These are phyloP conservation scores for Calocybe gambosa DNA, from an alignment of 1,284 basidiomycete genomes.

Conservation along the genomic window DNA sequence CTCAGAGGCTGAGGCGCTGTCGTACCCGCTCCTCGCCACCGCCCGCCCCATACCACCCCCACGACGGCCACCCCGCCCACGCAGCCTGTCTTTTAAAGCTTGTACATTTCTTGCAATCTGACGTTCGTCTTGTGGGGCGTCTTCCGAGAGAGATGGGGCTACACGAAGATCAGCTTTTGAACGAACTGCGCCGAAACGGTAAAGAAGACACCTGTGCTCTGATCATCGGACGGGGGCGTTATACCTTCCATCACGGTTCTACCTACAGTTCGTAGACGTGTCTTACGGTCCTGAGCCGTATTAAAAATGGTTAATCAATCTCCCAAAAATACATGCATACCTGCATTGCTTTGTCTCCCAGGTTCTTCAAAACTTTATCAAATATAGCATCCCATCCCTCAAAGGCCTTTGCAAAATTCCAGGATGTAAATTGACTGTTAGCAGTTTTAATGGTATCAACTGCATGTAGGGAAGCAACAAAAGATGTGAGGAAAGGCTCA, in stretches of 20 bases:
- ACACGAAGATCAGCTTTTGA: slow-evolving; percentile 7
- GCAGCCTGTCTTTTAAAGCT: slow-evolving; percentile 79
- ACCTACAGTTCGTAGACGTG: slow-evolving; percentile 43
- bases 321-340: slow-evolving; percentile 29
- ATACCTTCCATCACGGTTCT: slow-evolving; percentile 31
- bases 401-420: slow-evolving; percentile 69
- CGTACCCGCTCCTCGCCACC: slow-evolving; percentile 52
- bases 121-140: slow-evolving; percentile 68
- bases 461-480: slow-evolving; percentile 76
- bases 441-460: slow-evolving; percentile 39
- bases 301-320: neutral
- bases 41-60: slow-evolving; percentile 48
- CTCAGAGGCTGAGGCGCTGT: slow-evolving; percentile 63
- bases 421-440: slow-evolving; percentile 36
- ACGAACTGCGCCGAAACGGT: neutral
- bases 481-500: slow-evolving; percentile 72
- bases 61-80: slow-evolving; percentile 58
- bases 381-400: slow-evolving; percentile 82
- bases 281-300: slow-evolving; percentile 56
- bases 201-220: slow-evolving; percentile 38
- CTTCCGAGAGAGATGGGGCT: slow-evolving; percentile 58
- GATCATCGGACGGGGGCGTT: slow-evolving; percentile 58
- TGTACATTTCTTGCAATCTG: slow-evolving; percentile 91
- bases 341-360: slow-evolving; percentile 73
- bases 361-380: slow-evolving; percentile 65